phyloP scores from a whole-genome alignment of 2,329 filamentous ascomycete species.

The Monilinia laxa region DNA sequence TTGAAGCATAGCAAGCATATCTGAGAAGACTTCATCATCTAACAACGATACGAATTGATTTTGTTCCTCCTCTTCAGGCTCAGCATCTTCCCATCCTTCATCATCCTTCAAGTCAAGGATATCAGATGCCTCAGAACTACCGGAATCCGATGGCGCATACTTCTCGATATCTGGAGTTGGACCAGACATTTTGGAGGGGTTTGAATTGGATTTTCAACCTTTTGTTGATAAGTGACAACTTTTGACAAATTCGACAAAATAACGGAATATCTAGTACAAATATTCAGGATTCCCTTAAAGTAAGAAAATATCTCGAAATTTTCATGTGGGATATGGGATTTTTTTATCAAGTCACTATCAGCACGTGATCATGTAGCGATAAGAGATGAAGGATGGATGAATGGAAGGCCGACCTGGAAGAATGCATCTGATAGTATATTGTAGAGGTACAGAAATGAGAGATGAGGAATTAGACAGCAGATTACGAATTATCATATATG shows the following conservation, averaged over 20 bases:
- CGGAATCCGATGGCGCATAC: constrained; percentile 37
- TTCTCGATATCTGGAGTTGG: constrained; percentile 26
- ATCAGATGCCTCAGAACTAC: constrained; percentile 45
- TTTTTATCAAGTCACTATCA: constrained; percentile 8
- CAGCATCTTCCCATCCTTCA: constrained; percentile 58
- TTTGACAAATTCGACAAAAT: not conserved
- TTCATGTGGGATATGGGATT: constrained; percentile 13
- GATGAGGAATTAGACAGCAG: not conserved
- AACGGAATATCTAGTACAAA: not conserved
- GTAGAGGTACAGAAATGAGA: not conserved
- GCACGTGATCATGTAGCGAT: constrained; percentile 4
- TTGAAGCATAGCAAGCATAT: constrained; percentile 63
- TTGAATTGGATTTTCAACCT: not conserved
- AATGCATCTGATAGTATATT: too few species aligned
- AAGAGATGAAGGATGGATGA: not conserved
- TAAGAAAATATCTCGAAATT: not conserved
- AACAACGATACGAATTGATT: constrained; percentile 67
- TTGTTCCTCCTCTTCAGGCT: constrained; percentile 58
- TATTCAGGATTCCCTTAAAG: not conserved
- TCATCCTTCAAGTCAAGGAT: constrained; percentile 45
- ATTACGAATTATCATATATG: not conserved
- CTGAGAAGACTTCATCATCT: constrained; percentile 63
- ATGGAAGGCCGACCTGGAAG: not conserved
- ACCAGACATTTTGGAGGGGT: constrained; percentile 29
- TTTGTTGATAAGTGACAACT: not conserved